Evolutionary conservation across 2,329 filamentous ascomycete species (phyloP), one percentile per base, ranked within the genome.

Genomic region (Arthrobotrys iridis): DNA sequence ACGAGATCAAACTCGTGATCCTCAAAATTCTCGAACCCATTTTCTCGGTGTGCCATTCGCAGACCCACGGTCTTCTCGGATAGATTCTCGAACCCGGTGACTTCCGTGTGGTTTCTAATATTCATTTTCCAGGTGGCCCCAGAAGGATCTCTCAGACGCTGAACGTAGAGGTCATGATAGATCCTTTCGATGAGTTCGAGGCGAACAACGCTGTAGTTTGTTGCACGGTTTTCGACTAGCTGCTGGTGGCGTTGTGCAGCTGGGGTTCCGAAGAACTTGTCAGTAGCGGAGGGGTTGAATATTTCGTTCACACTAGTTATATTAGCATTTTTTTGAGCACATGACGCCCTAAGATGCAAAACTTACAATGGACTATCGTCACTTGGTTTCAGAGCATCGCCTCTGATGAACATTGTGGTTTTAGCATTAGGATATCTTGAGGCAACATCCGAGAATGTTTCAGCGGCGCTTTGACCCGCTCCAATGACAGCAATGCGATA

Each of bases 291-390:
- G 0, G 94, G 94, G 83, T 98, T 93, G 85, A 98, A 98, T 81
- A 98, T 92, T 80, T 95, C 93, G 82, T 98, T 98, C 79, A 98
- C 93, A 80, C 91, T 93, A 41, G 18, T 52, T 24, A 35, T 52
- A 10, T 62, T 15, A 46, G 77, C 55, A 22, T 24, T 13, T 58
- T 18, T 43, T 35, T 30, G 35, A 26, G 22, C 43, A 67, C 26
- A 77, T 73, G 33, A 55, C 33, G n/a, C 0, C 65, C 84, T 78
- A 52, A 15, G 22, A 35, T 15, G 8, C 3, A 35, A 41, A 33
- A 86, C 91, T 85, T 85, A 93, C 91, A 98, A 98, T 15, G 94
- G 95, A 63, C 93, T 97, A 82, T 98, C 95, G 81, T 99, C 94
- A 80, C 93, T 96, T 0, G 94, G 94, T 79, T 91, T 89, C 74